A percentile compares a stretch with the other conserved stretches of the same genome.
phyloP scores from a whole-genome alignment of 176 grass and related monocot genomes.

The Secale cereale region DNA sequence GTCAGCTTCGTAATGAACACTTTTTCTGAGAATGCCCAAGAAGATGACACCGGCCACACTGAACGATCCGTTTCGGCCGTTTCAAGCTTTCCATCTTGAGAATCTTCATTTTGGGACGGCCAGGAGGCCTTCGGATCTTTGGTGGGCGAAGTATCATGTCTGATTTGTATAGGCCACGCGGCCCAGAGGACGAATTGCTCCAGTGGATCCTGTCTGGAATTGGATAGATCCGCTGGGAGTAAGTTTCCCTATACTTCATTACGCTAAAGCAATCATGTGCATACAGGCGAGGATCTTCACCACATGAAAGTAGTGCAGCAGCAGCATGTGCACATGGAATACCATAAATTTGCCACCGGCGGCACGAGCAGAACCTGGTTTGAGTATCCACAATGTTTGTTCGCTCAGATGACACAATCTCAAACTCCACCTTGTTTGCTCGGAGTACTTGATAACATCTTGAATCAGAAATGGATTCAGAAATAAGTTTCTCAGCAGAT shows the following conservation, averaged over 20 bases:
- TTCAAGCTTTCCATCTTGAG: conserved; percentile 91
- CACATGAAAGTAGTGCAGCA: conserved; percentile 85
- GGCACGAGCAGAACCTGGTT: conserved; percentile 71
- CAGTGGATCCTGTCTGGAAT: conserved; percentile 77
- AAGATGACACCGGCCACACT: conserved; percentile 86
- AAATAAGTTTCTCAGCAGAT: conserved; percentile 84
- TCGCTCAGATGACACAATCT: conserved; percentile 90
- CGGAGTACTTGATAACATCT: conserved; percentile 91
- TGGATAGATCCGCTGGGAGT: conserved; percentile 68
- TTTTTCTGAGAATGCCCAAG: conserved; percentile 98
- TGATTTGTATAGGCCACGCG: conserved; percentile 43
- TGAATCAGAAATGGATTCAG: conserved; percentile 79
- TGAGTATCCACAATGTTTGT: conserved; percentile 98
- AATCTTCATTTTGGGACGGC: conserved; percentile 98
- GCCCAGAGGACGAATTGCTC: conserved; percentile 38
- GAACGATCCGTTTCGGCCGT: conserved; percentile 82
- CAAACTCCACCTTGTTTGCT: conserved; percentile 99
- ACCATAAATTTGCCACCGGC: conserved; percentile 92
- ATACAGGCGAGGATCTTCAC: conserved; percentile 73
- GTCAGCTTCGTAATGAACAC: conserved; percentile 64
- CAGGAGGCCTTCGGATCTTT: conserved; percentile 76
- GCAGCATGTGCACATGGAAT: conserved; percentile 91
- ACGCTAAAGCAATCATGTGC: conserved; percentile 83
- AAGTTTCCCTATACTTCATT: conserved; percentile 73
- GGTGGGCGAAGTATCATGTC: conserved; percentile 68